Base-by-base conservation (phyloP, 2,329 filamentous ascomycete species). In the Claviceps spartinae region DNA sequence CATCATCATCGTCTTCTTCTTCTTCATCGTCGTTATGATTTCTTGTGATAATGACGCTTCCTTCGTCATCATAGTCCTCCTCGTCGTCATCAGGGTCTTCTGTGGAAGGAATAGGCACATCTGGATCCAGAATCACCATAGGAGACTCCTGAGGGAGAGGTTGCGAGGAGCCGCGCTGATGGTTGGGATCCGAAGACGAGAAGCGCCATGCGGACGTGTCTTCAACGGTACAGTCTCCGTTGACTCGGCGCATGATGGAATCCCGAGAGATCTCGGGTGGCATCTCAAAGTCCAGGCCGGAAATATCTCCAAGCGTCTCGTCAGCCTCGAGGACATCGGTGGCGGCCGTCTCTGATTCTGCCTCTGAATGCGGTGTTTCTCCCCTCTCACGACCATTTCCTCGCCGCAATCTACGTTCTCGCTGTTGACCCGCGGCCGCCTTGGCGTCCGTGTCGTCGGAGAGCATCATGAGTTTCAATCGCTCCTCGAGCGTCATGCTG, bases 191-290 rank as follows among this genome's bases (percentile, higher is more conserved):
- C 1, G 80, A 78, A 2, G 81, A 82, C 3, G 79, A 82, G 60
- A 84, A 80, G 59, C 78, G 77, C 56, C 79, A 83, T 53, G 82
- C 78, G 4, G 82, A 79, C 51, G 81, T 75, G 54, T 73, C 69
- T 20, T 82, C 78, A 45, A 77, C 72, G 47, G 67, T 59, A 54
- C 74, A 69, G 59, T 74, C 77, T 47, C 76, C 87, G 64, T 93
- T 88, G 52, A 96, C 84, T 56, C 91, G 88, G 50, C 87, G 83
- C 60, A 97, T 73, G 59, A 97, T 97, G 0, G 90, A 95, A 65
- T 97, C 93, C 40, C 91, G 81, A 8, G 91, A 96, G 62, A 97
- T 95, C 51, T 85, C 85, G 11, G 86, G 77, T 18, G 82, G 87
- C 14, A 85, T 70, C 57, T 85, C 75, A 59, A 84, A 85, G 53